A percentile compares a stretch with the other conserved stretches of the same genome.
Conservation (phyloP, 805 yeast species). For the Ogataea zsoltii region DNA sequence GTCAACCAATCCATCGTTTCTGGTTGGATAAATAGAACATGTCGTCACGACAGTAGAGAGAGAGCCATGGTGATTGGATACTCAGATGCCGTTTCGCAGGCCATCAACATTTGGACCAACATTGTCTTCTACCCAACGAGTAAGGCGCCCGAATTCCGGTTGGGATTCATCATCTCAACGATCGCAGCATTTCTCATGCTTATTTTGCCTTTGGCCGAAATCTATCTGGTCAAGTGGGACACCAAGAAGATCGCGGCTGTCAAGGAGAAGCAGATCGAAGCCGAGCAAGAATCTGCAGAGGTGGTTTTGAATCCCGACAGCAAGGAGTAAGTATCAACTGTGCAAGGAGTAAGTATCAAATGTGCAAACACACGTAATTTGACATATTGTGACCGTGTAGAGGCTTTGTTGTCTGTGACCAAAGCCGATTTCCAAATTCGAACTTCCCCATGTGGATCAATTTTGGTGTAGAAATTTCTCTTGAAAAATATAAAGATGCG, state of each 20-base stretch:
- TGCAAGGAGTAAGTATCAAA: too few relatives aligned
- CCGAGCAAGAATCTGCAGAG: neutral
- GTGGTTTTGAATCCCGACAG: neutral
- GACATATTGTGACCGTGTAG: too few relatives aligned
- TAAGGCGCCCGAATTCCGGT: slow-evolving; percentile 40
- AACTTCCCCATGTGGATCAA: too few relatives aligned
- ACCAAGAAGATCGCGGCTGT: slow-evolving; percentile 15
- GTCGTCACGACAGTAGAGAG: slow-evolving; percentile 57
- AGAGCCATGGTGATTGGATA: slow-evolving; percentile 58
- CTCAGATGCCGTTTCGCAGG: slow-evolving; percentile 39
- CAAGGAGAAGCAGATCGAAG: slow-evolving; percentile 14
- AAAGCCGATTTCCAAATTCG: too few relatives aligned
- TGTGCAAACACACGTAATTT: too few relatives aligned
- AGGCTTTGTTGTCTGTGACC: too few relatives aligned
- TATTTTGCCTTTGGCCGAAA: slow-evolving; percentile 33
- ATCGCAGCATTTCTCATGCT: slow-evolving; percentile 39
- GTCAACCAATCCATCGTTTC: slow-evolving; percentile 43
- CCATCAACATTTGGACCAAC: slow-evolving; percentile 47
- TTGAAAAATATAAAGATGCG: too few relatives aligned
- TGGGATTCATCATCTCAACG: slow-evolving; percentile 39
- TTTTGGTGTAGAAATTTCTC: too few relatives aligned
- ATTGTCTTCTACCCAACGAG: slow-evolving; percentile 44
- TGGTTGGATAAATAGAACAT: slow-evolving; percentile 41
- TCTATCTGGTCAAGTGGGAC: slow-evolving; percentile 33
- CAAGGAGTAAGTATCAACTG: too few relatives aligned